These are phyloP conservation scores for Globisporangium takayamanum DNA, from an alignment of 352 stramenopile species.

Conservation along the genomic window DNA sequence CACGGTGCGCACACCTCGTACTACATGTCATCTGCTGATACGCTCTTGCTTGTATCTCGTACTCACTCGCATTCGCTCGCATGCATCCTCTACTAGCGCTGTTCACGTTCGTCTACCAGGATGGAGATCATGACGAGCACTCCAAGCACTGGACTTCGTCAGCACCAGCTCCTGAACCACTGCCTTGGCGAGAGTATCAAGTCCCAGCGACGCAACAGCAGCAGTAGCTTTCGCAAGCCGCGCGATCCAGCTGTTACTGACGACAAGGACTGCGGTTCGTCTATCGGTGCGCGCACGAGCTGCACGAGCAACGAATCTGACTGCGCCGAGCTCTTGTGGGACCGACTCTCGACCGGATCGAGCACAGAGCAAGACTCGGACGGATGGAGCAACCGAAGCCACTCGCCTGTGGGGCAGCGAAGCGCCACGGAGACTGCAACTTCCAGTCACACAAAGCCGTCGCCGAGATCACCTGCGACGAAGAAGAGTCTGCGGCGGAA, in stretches of 20 bases:
- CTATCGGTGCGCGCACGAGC: conserved; percentile 29
- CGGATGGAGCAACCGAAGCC: conserved; percentile 15
- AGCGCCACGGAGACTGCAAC: background rate
- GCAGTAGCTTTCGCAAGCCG: conserved; percentile 8
- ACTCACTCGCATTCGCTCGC: background rate
- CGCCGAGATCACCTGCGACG: background rate
- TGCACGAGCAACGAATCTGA: conserved; percentile 34
- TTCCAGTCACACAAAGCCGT: background rate
- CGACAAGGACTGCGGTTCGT: conserved; percentile 22
- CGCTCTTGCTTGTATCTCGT: background rate
- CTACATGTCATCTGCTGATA: no score
- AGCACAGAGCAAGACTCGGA: conserved; percentile 25
- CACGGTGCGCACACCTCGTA: no score
- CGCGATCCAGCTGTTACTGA: conserved; percentile 5
- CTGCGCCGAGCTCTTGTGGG: conserved; percentile 22
- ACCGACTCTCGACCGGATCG: conserved; percentile 33
- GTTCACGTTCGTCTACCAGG: no score
- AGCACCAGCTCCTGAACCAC: background rate
- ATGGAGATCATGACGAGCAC: background rate
- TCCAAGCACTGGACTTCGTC: no score
- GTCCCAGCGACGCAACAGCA: background rate
- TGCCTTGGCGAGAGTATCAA: background rate
- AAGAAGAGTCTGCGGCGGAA: background rate
- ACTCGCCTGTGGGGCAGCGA: conserved; percentile 5
- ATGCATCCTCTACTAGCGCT: no score